Evolutionary conservation across 139 green algal species (phyloP).

Genomic region (Coelastrella sp.): DNA sequence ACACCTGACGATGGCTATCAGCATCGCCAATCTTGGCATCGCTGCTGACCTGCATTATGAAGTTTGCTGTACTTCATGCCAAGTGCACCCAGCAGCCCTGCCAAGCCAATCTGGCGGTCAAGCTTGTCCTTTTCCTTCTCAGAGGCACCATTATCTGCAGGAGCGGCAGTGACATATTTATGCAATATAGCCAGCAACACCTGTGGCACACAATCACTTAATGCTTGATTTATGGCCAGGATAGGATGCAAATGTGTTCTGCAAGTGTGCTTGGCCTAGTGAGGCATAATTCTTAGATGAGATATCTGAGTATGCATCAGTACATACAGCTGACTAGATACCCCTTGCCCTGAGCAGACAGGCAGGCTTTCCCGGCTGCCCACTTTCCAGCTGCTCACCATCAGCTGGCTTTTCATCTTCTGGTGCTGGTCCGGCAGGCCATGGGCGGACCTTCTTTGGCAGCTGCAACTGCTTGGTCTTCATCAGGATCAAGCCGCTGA

Average conservation of each 20-base stretch:
- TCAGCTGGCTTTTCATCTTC: background rate
- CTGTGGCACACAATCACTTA: background rate
- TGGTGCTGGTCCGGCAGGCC: slow-evolving; percentile 18
- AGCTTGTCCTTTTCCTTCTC: slow-evolving; percentile 17
- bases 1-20: background rate
- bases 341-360: background rate
- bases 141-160: background rate
- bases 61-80: slow-evolving; percentile 27
- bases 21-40: background rate
- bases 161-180: background rate
- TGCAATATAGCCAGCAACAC: background rate
- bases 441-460: slow-evolving; percentile 15
- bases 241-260: background rate
- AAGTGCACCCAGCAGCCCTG: slow-evolving; percentile 9
- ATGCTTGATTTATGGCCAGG: background rate
- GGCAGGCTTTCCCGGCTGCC: background rate
- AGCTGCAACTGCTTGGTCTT: slow-evolving; percentile 12
- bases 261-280: background rate
- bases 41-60: slow-evolving; percentile 41
- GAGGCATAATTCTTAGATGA: no score
- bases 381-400: background rate
- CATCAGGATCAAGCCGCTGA: background rate
- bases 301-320: no score
- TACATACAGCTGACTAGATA: no score
- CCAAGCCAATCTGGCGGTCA: slow-evolving; percentile 25